These are phyloP conservation scores for Rhododendron vialii DNA, from an alignment of 148 eudicot species.

Conservation along the genomic window DNA sequence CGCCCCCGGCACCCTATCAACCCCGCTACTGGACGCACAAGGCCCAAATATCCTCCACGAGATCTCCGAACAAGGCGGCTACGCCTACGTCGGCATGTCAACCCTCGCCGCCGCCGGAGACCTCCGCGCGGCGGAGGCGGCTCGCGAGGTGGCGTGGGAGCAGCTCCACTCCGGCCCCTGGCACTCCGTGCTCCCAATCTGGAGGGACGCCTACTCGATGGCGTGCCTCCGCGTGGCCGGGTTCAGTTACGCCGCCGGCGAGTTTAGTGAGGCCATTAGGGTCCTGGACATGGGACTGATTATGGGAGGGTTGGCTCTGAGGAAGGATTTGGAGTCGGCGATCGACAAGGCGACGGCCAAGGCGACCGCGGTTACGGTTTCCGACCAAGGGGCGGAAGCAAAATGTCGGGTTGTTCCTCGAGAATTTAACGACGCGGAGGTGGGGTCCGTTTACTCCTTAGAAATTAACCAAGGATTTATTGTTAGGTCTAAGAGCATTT, in stretches of 20 bases:
- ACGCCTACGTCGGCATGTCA: conserved; percentile 59
- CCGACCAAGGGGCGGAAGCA: conserved; percentile 4
- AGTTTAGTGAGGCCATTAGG: conserved; percentile 45
- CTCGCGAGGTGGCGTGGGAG: conserved; percentile 98
- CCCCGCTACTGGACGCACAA: conserved; percentile 46
- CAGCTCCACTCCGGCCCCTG: conserved; percentile 95
- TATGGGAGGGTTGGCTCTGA: conserved; percentile 72
- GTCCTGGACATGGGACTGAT: conserved; percentile 83
- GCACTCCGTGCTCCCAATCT: conserved; percentile 68
- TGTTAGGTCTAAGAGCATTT: background rate
- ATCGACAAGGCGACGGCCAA: conserved; percentile 32
- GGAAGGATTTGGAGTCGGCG: conserved; percentile 49
- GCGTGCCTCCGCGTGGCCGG: conserved; percentile 77
- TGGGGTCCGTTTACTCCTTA: conserved; percentile 47
- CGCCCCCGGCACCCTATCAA: conserved; percentile 23
- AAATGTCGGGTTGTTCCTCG: conserved; percentile 13
- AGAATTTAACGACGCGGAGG: conserved; percentile 53
- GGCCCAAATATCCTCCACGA: conserved; percentile 34
- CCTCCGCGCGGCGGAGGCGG: conserved; percentile 72
- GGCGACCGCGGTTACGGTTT: conserved; percentile 13
- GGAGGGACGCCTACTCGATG: conserved; percentile 94
- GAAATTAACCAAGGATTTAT: background rate
- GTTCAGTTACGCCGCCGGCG: conserved; percentile 30
- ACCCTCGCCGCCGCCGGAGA: conserved; percentile 38
- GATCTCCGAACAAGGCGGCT: conserved; percentile 70